These are phyloP conservation scores for Russula ochroleuca DNA, from an alignment of 768 basidiomycete genomes.

Conservation along the genomic window DNA sequence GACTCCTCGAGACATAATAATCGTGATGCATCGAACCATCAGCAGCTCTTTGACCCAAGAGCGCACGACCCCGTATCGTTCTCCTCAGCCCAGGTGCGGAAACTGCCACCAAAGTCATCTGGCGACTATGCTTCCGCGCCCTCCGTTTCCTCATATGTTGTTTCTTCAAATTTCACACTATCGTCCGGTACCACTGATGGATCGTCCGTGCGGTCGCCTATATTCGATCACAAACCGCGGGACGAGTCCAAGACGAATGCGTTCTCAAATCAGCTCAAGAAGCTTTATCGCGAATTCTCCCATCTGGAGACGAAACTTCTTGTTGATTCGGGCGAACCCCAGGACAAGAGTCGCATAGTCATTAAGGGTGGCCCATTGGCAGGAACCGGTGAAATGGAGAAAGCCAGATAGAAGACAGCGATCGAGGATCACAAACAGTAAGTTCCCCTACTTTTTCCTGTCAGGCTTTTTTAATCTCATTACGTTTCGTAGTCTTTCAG, in stretches of 20 bases:
- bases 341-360: constrained; percentile 40
- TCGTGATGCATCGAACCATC: constrained; percentile 37
- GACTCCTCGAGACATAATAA: constrained; percentile 34
- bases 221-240: constrained; percentile 54
- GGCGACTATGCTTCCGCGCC: constrained; percentile 66
- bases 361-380: constrained; percentile 29
- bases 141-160: constrained; percentile 67
- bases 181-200: constrained; percentile 70
- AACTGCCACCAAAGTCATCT: constrained; percentile 53
- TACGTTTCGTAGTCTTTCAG: constrained; percentile 67
- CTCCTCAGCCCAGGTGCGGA: constrained; percentile 49
- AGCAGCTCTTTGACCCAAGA: constrained; percentile 81
- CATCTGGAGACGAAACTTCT: constrained; percentile 73
- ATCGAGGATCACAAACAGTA: constrained; percentile 82
- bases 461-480: constrained; percentile 6
- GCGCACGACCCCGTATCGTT: constrained; percentile 91
- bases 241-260: constrained; percentile 55
- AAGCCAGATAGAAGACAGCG: constrained; percentile 70
- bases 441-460: constrained; percentile 44
- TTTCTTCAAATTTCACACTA: constrained; percentile 66
- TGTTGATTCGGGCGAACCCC: constrained; percentile 55
- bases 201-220: constrained; percentile 65
- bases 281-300: constrained; percentile 78
- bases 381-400: constrained; percentile 58
- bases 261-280: constrained; percentile 71